Evolutionary conservation across 2,329 filamentous ascomycete genomes (phyloP).

Genomic region (Acrocalymma vagum): DNA sequence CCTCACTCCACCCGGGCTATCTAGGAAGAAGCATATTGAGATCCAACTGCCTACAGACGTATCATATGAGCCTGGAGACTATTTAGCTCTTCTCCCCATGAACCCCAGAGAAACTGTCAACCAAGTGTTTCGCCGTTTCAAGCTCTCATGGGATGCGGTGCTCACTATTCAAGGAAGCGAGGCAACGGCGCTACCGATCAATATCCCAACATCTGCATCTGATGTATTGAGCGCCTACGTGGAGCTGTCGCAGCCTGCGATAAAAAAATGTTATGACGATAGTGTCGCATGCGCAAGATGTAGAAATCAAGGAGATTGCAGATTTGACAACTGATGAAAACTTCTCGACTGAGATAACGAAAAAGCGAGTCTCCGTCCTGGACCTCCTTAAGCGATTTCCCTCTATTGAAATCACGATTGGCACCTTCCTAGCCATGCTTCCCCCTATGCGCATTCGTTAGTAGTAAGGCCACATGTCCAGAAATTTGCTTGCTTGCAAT

Average conservation of each 20-base stretch:
- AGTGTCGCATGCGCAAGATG: neutral
- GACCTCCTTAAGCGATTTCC: slow-evolving; percentile 20
- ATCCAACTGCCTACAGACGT: slow-evolving; percentile 44
- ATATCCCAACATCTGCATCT: neutral
- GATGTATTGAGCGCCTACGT: slow-evolving; percentile 5
- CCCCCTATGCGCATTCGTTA: slow-evolving; percentile 75
- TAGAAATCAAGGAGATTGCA: neutral
- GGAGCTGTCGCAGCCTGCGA: slow-evolving; percentile 7
- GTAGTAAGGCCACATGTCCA: slow-evolving; percentile 52
- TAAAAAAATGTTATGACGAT: neutral
- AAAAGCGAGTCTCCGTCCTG: slow-evolving; percentile 14
- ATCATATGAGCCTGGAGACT: slow-evolving; percentile 75
- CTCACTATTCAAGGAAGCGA: slow-evolving; percentile 12
- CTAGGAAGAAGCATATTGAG: slow-evolving; percentile 25
- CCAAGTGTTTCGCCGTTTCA: slow-evolving; percentile 17
- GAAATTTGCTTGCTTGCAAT: neutral
- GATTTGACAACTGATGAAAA: slow-evolving; percentile 36
- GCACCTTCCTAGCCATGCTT: slow-evolving; percentile 72
- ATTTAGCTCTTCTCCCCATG: slow-evolving; percentile 74
- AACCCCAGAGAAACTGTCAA: slow-evolving; percentile 54
- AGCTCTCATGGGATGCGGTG: slow-evolving; percentile 18
- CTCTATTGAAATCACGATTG: slow-evolving; percentile 55
- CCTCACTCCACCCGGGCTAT: slow-evolving; percentile 18
- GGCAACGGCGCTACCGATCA: neutral
- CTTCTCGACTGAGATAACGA: slow-evolving; percentile 1